phyloP scores from a whole-genome alignment of 352 stramenopile genomes.

The Thraustochytrium striatum region DNA sequence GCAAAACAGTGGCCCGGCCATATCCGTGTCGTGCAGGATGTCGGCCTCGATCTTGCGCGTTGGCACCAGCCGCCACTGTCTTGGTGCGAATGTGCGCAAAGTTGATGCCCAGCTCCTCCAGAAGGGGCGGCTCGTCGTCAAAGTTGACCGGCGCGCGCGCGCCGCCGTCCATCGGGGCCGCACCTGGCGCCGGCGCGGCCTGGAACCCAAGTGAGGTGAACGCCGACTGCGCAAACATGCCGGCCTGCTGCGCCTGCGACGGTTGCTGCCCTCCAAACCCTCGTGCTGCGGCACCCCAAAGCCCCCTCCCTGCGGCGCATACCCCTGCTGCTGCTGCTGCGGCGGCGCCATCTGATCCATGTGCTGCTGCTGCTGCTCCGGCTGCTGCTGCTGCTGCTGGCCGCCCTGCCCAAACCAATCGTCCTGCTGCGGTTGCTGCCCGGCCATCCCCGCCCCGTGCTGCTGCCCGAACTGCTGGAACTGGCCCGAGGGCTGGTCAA shows the following conservation, averaged over 20 bases:
- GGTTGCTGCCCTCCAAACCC: neutral
- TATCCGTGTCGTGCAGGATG: constrained; percentile 68
- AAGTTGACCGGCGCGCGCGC: neutral
- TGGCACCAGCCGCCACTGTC: constrained; percentile 87
- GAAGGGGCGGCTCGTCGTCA: constrained; percentile 83
- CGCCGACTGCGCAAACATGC: neutral
- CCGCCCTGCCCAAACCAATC: neutral
- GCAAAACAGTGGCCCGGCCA: constrained; percentile 89
- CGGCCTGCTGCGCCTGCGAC: neutral
- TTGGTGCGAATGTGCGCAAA: constrained; percentile 95
- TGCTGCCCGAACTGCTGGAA: neutral
- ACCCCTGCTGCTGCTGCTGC: neutral
- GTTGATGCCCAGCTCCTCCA: constrained; percentile 97
- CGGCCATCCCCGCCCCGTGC: neutral
- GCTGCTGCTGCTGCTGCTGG: constrained; percentile 20
- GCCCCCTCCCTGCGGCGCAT: neutral
- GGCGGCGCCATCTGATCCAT: neutral
- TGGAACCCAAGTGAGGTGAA: constrained; percentile 27
- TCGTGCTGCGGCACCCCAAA: neutral
- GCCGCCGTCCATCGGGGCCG: neutral
- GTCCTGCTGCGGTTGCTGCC: neutral
- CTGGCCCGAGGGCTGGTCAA: too few species aligned
- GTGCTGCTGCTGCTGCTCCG: neutral
- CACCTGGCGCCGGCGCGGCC: neutral
- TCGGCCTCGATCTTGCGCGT: constrained; percentile 57